phyloP scores from a whole-genome alignment of 805 yeast genomes.

The Trichomonascus vanleenenianus region DNA sequence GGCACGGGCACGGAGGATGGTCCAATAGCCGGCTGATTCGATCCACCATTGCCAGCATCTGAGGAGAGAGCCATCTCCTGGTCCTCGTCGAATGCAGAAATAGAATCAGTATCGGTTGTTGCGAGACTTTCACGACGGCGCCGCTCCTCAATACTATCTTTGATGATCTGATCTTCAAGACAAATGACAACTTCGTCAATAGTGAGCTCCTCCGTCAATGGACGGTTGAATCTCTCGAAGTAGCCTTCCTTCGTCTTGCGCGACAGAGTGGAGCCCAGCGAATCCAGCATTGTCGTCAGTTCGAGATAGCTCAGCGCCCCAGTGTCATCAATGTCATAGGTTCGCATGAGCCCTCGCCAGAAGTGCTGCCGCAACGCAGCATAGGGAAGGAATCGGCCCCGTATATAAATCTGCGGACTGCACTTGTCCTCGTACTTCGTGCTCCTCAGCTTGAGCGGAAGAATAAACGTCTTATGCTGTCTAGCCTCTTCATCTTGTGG shows the following conservation, averaged over 20 bases:
- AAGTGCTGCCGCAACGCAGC: conserved; percentile 53
- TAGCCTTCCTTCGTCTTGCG: conserved; percentile 24
- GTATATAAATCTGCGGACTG: conserved; percentile 48
- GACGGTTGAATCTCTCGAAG: conserved; percentile 24
- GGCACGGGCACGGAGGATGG: not conserved
- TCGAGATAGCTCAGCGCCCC: conserved; percentile 49
- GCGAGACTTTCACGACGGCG: not conserved
- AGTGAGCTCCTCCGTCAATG: conserved; percentile 37
- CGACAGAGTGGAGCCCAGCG: conserved; percentile 46
- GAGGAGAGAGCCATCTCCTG: no score
- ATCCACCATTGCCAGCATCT: not conserved
- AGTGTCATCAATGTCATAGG: conserved; percentile 40
- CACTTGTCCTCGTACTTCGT: conserved; percentile 30
- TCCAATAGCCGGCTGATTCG: not conserved
- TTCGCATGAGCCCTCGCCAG: conserved; percentile 57
- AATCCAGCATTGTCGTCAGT: conserved; percentile 54
- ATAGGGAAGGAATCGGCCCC: conserved; percentile 63
- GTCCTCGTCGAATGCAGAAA: no score
- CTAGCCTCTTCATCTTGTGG: not conserved
- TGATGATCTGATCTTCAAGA: conserved; percentile 35
- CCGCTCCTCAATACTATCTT: conserved; percentile 14
- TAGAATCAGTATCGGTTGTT: no score
- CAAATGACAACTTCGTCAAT: conserved; percentile 49
- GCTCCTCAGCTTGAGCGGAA: conserved; percentile 32
- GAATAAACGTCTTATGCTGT: conserved; percentile 20